phyloP scores from a whole-genome alignment of 148 eudicot genomes.

The Rhododendron kiyosumense region DNA sequence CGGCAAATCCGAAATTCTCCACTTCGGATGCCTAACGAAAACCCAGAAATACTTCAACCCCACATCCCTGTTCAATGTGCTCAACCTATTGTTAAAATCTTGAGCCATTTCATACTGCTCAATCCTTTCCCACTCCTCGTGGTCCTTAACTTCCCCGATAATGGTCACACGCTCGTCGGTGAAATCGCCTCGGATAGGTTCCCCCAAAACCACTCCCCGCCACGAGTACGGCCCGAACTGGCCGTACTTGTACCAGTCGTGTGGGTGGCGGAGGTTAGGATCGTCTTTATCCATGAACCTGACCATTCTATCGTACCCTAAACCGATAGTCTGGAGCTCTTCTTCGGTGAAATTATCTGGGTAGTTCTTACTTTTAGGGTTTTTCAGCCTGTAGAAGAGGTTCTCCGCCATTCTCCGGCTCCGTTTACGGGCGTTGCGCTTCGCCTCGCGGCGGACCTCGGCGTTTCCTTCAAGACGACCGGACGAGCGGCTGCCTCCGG shows the following conservation, averaged over 20 bases:
- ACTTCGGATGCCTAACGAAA: constrained; percentile 82
- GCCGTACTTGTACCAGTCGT: constrained; percentile 95
- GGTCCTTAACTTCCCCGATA: constrained; percentile 67
- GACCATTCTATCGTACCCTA: constrained; percentile 93
- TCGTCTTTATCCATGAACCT: constrained; percentile 89
- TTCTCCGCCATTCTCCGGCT: constrained; percentile 62
- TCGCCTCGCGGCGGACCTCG: constrained; percentile 68
- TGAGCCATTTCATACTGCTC: constrained; percentile 71
- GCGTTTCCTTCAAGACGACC: constrained; percentile 67
- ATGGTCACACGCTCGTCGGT: constrained; percentile 63
- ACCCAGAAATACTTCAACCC: constrained; percentile 71
- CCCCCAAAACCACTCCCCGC: constrained; percentile 90
- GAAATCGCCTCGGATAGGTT: constrained; percentile 71
- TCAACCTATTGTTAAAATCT: constrained; percentile 59
- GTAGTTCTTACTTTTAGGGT: constrained; percentile 58
- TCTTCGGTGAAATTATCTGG: constrained; percentile 88
- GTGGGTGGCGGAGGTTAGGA: constrained; percentile 75
- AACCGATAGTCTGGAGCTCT: constrained; percentile 85
- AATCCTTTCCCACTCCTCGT: constrained; percentile 92
- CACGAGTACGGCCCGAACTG: constrained; percentile 89
- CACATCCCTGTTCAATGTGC: constrained; percentile 32
- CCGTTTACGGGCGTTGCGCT: constrained; percentile 54
- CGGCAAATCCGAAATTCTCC: constrained; percentile 76
- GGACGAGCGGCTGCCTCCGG: constrained; percentile 29
- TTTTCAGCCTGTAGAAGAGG: constrained; percentile 76